These are phyloP conservation scores for Hanseniaspora occidentalis DNA, from an alignment of 805 yeast genomes.

Conservation along the genomic window DNA sequence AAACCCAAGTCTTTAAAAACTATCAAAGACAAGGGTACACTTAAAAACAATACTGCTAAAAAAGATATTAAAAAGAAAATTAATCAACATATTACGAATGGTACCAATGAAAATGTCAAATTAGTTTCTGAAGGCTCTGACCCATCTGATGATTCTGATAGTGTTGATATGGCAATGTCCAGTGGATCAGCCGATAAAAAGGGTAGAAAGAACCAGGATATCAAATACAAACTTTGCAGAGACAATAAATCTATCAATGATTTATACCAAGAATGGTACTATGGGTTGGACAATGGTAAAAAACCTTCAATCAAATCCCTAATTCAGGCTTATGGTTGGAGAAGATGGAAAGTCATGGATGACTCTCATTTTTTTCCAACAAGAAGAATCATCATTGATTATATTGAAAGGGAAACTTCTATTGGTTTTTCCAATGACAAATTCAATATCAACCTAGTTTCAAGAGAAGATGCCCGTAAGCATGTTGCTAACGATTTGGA, in stretches of 20 bases:
- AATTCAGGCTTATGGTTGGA: conserved; percentile 24
- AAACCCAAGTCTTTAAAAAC: no score
- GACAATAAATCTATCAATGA: conserved; percentile 28
- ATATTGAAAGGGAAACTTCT: conserved; percentile 25
- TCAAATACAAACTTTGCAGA: conserved; percentile 25
- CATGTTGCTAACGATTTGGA: conserved; percentile 24
- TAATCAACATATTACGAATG: no score
- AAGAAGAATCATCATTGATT: conserved; percentile 26
- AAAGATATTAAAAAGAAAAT: no score
- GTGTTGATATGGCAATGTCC: not conserved
- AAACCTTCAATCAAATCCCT: conserved; percentile 20
- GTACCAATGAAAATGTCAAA: no score
- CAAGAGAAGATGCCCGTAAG: conserved; percentile 22
- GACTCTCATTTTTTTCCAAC: conserved; percentile 29
- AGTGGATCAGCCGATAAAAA: not conserved
- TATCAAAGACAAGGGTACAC: no score
- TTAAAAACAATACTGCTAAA: no score
- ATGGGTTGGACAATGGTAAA: conserved; percentile 14
- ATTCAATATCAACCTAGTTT: conserved; percentile 17
- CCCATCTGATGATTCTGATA: no score
- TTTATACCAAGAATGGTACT: conserved; percentile 26
- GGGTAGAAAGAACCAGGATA: conserved; percentile 18
- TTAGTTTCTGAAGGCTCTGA: no score
- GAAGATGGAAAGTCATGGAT: conserved; percentile 27
- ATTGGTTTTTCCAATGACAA: conserved; percentile 23